Base-by-base conservation (phyloP, 176 grass and related monocot genomes). In the Cocos nucifera region DNA sequence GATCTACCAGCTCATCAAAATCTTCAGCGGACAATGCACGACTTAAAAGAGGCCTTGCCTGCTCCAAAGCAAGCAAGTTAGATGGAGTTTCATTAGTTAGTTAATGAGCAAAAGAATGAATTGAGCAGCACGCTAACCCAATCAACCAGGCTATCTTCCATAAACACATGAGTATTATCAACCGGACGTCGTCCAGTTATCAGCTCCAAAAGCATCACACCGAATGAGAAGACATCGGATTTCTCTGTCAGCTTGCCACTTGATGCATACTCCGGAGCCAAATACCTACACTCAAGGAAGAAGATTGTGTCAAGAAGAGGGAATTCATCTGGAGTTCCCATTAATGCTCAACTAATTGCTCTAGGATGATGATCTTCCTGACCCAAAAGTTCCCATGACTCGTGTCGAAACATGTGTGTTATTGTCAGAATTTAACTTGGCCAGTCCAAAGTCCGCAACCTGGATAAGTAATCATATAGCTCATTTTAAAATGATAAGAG, bases 361-460 rank as follows among this genome's bases (percentile, higher is more conserved):
- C 28, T 30, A 30, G 28, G 28, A 30, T 30, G 35, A 35, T 9
- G 5, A 44, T 44, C 10, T 44, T 44, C 2, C 35, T 12, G 8
- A 95, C 87, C 93, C 93, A 63, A 98, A 92, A 2, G 93, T 98
- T 26, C 93, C 93, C 93, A 98, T 98, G 59, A 98, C 85, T 56
- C 93, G 84, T 8, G 93, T 98, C 14, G 93, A 98, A 54, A 98
- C 93, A 54, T 98, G 93, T 6, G 93, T 92, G 73, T 92, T 80
- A 56, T 82, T 98, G 75, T 98, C 93, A 1, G 82, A 82, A 39
- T 79, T 85, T 39, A 98, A 61, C 66, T 88, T 98, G 14, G 93
- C 93, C 3, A 98, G 66, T 30, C 87, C 93, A 66, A 98, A 98
- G 58, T 98, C 93, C 2, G 92, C 93, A 53, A 98, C 87, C 92